Base-by-base conservation (phyloP, 1,284 basidiomycete genomes). In the Rhodotorula sp. region DNA sequence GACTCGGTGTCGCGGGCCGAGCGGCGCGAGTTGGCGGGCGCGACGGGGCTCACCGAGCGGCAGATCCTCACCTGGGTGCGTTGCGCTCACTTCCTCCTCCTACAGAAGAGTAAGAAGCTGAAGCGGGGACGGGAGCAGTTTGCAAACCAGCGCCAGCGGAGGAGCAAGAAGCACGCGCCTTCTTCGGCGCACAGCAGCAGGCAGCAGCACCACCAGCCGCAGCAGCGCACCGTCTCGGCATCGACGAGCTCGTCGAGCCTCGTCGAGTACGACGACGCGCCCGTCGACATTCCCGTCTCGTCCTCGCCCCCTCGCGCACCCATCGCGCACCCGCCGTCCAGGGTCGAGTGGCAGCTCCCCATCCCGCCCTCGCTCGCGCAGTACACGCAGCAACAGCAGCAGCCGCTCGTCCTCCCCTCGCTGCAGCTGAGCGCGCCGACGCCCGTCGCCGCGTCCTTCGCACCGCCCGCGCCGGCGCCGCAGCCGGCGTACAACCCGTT, bases 71-170 rank as follows among this genome's bases (percentile, higher is more conserved):
- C 66, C 9, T 67, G 64, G 64, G 70, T 70, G 48, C 27, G 68
- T 55, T 12, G 1, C n/a, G 1, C 10, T 14, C 49, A 19, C 12
- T 8, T 5, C 53, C 27, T 8, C 21, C 5, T 23, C n/a, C 45
- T 9, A 21, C n/a, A 19, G 57, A 48, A 23, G 44, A 19, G 34
- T 4, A 16, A 67, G 19, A 10, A 57, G 59, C 59, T 50, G 49
- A 46, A n/a, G 23, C 10, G 17, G 3, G 17, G 23, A 25, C 12
- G 59, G 17, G 25, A 52, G 54, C 42, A 72, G 69, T 60, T 75
- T 63, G 75, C 75, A 63, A 70, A 76, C 64, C 19, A 75, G 68
- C 27, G 76, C 68, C 66, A 76, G 76, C 70, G 71, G 70, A 16
- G 70, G 12, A 17, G 21, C 44, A 61, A 65, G 49, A 68, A 62